Evolutionary conservation across 2,329 filamentous ascomycete species (phyloP).

Genomic region (Gnomoniopsis smithogilvyi): DNA sequence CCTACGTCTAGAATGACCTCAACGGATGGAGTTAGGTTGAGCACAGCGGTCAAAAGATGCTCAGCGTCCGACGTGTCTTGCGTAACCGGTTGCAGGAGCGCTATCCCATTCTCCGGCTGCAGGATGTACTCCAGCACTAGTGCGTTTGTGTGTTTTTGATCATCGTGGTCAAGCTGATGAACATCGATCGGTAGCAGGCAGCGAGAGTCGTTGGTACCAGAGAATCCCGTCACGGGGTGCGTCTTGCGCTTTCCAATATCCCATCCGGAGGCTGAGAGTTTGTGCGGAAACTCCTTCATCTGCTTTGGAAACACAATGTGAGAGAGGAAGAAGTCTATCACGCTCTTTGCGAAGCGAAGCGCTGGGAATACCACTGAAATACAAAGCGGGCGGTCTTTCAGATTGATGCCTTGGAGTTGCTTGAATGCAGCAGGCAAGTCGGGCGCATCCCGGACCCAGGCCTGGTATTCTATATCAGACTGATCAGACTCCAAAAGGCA

Average conservation of each 20-base stretch:
- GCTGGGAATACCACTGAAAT: constrained; percentile 45
- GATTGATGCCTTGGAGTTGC: constrained; percentile 51
- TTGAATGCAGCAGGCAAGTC: constrained; percentile 34
- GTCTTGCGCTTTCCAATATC: constrained; percentile 50
- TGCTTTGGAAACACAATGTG: constrained; percentile 59
- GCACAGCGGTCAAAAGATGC: constrained; percentile 43
- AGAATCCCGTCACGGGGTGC: constrained; percentile 61
- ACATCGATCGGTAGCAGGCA: constrained; percentile 56
- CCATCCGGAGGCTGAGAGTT: constrained; percentile 66
- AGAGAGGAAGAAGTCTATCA: constrained; percentile 62
- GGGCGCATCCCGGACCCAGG: constrained; percentile 39
- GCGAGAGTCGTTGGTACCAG: constrained; percentile 64
- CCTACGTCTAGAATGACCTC: constrained; percentile 69
- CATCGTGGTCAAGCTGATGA: constrained; percentile 49
- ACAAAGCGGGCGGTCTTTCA: constrained; percentile 51
- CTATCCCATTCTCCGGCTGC: constrained; percentile 44
- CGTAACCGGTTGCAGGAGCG: constrained; percentile 21
- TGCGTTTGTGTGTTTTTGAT: constrained; percentile 64
- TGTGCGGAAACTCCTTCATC: constrained; percentile 59
- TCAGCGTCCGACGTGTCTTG: constrained; percentile 30
- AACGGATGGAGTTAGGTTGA: constrained; percentile 34
- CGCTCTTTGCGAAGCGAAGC: constrained; percentile 49
- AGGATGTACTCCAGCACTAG: constrained; percentile 60
- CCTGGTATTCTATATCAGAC: constrained; percentile 45
- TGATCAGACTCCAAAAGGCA: constrained; percentile 51